Evolutionary conservation across 495 filamentous ascomycete species (phyloP).

Genomic region (Lophiostoma macrostomum): DNA sequence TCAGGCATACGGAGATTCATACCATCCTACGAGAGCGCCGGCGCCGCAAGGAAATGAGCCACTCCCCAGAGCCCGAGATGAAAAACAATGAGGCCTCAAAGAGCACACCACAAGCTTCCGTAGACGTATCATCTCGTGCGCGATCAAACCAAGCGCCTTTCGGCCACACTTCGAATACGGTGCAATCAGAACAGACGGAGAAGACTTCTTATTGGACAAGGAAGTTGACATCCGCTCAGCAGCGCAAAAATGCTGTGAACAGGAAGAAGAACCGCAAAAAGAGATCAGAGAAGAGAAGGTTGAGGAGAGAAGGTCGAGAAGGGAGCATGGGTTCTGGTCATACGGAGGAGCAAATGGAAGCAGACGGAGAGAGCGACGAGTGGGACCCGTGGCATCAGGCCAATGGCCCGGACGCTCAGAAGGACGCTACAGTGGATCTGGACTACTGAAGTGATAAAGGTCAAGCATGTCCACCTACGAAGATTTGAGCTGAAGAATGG

Average conservation of each 20-base stretch:
- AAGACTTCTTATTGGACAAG: slow-evolving; percentile 7
- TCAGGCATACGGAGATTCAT: slow-evolving; percentile 88
- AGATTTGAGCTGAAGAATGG: too few relatives aligned
- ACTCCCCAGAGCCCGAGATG: background rate
- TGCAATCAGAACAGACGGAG: background rate
- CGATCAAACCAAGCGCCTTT: too few relatives aligned
- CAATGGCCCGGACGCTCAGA: slow-evolving; percentile 36
- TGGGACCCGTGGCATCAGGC: slow-evolving; percentile 38
- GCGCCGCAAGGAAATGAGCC: background rate
- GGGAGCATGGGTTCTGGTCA: background rate
- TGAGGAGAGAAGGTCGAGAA: slow-evolving; percentile 46
- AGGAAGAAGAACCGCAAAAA: slow-evolving; percentile 41
- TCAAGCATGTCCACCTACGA: too few relatives aligned
- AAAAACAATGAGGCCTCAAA: background rate
- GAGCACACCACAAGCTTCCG: background rate
- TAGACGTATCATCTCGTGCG: background rate
- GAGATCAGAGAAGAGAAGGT: slow-evolving; percentile 39
- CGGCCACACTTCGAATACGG: background rate
- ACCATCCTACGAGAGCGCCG: slow-evolving; percentile 12
- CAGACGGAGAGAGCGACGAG: slow-evolving; percentile 28
- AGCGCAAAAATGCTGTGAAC: slow-evolving; percentile 30
- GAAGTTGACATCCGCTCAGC: slow-evolving; percentile 1
- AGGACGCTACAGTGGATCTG: slow-evolving; percentile 31
- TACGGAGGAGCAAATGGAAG: slow-evolving; percentile 43
- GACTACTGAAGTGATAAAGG: slow-evolving; percentile 45